Base-by-base conservation (phyloP, 257 asterid genomes). In the Solanum paucissectum region DNA sequence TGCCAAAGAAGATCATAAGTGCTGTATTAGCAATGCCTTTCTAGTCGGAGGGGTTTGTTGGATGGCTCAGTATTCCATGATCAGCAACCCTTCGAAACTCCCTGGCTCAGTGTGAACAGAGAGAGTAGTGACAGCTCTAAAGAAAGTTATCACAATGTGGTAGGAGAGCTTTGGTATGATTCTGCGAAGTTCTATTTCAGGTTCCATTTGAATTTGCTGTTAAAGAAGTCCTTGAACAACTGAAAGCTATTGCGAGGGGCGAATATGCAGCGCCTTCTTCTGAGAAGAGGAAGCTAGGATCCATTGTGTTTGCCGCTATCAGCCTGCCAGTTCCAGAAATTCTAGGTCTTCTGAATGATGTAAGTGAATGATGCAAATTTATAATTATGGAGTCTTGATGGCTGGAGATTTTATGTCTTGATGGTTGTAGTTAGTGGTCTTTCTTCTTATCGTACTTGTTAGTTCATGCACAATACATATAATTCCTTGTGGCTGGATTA, bases 251-350 rank as follows among this genome's bases (percentile, higher is more conserved):
- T 84, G 98, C 96, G 1, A 93, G 93, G 91, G 98, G 98, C 37
- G 98, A 95, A 72, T 95, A 95, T 62, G 84, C 42, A 66, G 88
- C 95, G 29, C 98, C 98, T n/a, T 88, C 89, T 84, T 88, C 89
- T 62, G 98, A 95, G 92, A 94, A 86, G 90, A 89, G 98, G 86
- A 93, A 89, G 81, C 90, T 94, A 71, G 98, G 96, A 23, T 69
- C 94, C 86, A 95, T 95, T 7, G 94, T 93, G 88, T 95, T 91
- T 88, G 98, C 98, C 62, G 98, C 98, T 64, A 92, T 97, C 88
- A 93, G 85, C 86, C 94, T 97, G 76, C 98, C 98, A 4, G 95
- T 92, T 89, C 52, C 95, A 62, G 98, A 95, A 79, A 90, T 97
- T 86, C 86, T 88, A 12, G 89, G 60, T 89, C 94, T 95, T 90